A percentile compares a stretch with the other conserved stretches of the same genome.
phyloP scores from a whole-genome alignment of 768 basidiomycete species.

The Suillus sp. region DNA sequence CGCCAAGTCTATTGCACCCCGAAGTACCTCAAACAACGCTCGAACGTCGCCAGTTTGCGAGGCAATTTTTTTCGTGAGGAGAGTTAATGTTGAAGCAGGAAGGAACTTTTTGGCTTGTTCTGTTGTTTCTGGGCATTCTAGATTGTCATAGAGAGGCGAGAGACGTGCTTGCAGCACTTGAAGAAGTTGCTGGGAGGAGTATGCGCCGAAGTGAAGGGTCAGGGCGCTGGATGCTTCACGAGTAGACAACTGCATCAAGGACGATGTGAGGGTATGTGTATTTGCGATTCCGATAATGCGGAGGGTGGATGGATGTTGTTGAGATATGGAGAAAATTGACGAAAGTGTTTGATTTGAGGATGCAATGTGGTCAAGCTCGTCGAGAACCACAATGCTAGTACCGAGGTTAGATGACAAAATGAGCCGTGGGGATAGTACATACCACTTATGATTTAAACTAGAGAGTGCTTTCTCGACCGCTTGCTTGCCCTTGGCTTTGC shows the following conservation, averaged over 20 bases:
- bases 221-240: constrained; percentile 43
- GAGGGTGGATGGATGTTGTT: constrained; percentile 50
- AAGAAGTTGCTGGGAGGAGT: constrained; percentile 70
- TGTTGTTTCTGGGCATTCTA: constrained; percentile 14
- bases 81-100: constrained; percentile 60
- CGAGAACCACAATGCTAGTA: constrained; percentile 72
- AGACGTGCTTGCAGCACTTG: constrained; percentile 70
- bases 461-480: constrained; percentile 48
- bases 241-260: constrained; percentile 40
- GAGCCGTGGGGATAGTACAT: not conserved
- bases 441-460: constrained; percentile 57
- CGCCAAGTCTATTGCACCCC: constrained; percentile 76
- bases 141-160: constrained; percentile 45
- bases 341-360: constrained; percentile 58
- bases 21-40: constrained; percentile 75
- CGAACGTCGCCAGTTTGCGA: constrained; percentile 83
- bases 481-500: constrained; percentile 50
- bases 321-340: constrained; percentile 69
- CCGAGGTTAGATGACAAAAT: constrained; percentile 22
- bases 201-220: constrained; percentile 82
- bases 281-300: constrained; percentile 87
- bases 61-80: constrained; percentile 81
- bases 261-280: constrained; percentile 78
- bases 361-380: constrained; percentile 85
- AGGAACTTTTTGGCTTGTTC: constrained; percentile 55